Evolutionary conservation across 805 yeast genomes (phyloP), one percentile per base, ranked within the genome.

Genomic region (Saccharomycopsis sp.): DNA sequence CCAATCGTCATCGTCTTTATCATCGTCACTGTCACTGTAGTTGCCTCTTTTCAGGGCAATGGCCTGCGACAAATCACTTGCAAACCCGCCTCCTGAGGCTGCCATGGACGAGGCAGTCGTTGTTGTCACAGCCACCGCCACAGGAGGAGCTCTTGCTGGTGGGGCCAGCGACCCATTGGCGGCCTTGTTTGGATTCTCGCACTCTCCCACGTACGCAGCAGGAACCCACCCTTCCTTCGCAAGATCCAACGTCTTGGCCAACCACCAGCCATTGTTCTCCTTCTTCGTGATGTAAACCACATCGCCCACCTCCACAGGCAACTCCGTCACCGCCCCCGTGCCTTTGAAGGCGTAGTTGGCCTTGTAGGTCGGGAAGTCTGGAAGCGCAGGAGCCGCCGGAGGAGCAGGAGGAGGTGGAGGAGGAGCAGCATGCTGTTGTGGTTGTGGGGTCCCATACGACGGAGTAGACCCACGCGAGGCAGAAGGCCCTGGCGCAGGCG

Each of bases 171-270:
- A 33, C 33, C 12, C n/a, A 42, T 27, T 16, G 17, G 25, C 34
- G 6, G 23, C 8, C 6, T 30, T 26, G 12, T 26, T 34, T 27
- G 80, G 75, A 9, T 73, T 69, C 3, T 60, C 72, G 49, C 73
- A 71, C 46, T 73, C 75, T 16, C 67, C 76, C 54, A 89, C 75
- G 57, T 88, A 92, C n/a, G 88, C 83, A 17, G 92, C 80, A 10
- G 99, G 99, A 9, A 92, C 89, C 98, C 98, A 92, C 4, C 99
- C 99, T 58, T 87, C 92, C 42, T 66, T 72, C 1, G 79, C 55
- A 30, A 83, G 92, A 53, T 81, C 88, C 46, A 80, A 58, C 25
- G 75, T 68, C 57, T 81, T 82, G 7, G 87, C 96, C 43, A 92
- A 68, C 52, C 95, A 89, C 99, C 99, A 92, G 13, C 96, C 95